Base-by-base conservation (phyloP, 202 grass and related monocot genomes). In the Sporobolus alterniflorus region DNA sequence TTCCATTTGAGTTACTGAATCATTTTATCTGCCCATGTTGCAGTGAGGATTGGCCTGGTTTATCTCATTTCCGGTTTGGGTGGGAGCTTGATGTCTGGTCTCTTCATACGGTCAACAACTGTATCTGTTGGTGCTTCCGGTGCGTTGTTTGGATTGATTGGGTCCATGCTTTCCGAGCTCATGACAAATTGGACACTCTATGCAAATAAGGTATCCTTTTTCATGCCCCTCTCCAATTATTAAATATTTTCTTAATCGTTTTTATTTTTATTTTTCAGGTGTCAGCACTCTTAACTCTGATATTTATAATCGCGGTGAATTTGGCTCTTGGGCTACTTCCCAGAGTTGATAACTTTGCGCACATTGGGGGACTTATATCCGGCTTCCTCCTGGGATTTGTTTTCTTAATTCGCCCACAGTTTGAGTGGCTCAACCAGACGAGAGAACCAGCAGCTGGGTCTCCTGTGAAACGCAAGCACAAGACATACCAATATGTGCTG, bases 121-220 rank as follows among this genome's bases (percentile, higher is more conserved):
- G 21, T 95, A 25, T 98, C 96, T 5, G 92, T 98, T 34, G 96
- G 96, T 49, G 96, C 92, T 7, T 98, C 96, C 0, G 92, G 96
- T 73, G 96, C 96, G 74, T 57, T 98, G 41, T 98, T 93, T 55
- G 96, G 96, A 30, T 81, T 98, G 72, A 86, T 98, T n/a, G 96
- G 92, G 5, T 90, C 88, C n/a, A 98, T 98, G 96, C 96, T 98
- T 67, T 95, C 96, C 42, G 96, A 98, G 36, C 92, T 98, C 20
- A 82, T 98, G 64, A 98, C 82, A 12, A 98, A 98, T 82, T 98
- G 96, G 96, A 78, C 96, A 17, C 88, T 98, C 44, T 93, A 93
- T 61, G 91, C 82, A 78, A 95, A 98, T 78, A 95, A 98, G 90
- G 94, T 94, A 51, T 74, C 41, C 17, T 32, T 32, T 6, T 22